phyloP scores from a whole-genome alignment of 306 rosid genomes.

The Rosa rugosa region DNA sequence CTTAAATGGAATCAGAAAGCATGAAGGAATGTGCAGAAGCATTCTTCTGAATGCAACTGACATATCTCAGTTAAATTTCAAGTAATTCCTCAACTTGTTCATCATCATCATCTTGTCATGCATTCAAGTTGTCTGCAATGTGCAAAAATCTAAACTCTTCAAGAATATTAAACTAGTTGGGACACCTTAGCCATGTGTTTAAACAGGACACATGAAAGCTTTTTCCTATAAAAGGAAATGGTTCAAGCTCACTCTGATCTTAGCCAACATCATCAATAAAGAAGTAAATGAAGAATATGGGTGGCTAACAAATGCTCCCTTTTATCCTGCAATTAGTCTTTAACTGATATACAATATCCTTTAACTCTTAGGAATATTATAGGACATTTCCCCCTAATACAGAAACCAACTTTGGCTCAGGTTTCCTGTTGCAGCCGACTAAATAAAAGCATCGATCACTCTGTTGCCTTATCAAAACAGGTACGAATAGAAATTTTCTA shows the following conservation, averaged over 20 bases:
- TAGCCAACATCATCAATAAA: background rate
- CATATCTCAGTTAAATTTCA: no score
- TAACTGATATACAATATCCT: background rate
- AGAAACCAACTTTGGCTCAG: constrained; percentile 3
- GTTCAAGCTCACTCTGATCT: background rate
- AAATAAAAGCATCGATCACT: background rate
- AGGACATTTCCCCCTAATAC: background rate
- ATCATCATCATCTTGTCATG: no score
- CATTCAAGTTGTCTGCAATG: background rate
- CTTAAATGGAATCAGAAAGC: no score
- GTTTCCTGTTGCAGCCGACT: constrained; percentile 1
- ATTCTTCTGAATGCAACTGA: no score
- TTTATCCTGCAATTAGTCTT: background rate
- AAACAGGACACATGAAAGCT: constrained; percentile 3
- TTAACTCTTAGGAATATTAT: background rate
- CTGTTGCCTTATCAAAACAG: constrained; percentile 17
- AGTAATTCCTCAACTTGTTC: no score
- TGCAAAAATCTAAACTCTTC: background rate
- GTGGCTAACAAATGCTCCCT: constrained; percentile 2
- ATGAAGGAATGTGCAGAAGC: no score
- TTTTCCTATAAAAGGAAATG: background rate
- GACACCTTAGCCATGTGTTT: background rate
- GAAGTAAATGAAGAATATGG: background rate
- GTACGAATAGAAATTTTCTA: background rate
- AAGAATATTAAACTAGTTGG: background rate